Base-by-base conservation (phyloP, 164 flowering plant species). In the Tetracentron sinense region DNA sequence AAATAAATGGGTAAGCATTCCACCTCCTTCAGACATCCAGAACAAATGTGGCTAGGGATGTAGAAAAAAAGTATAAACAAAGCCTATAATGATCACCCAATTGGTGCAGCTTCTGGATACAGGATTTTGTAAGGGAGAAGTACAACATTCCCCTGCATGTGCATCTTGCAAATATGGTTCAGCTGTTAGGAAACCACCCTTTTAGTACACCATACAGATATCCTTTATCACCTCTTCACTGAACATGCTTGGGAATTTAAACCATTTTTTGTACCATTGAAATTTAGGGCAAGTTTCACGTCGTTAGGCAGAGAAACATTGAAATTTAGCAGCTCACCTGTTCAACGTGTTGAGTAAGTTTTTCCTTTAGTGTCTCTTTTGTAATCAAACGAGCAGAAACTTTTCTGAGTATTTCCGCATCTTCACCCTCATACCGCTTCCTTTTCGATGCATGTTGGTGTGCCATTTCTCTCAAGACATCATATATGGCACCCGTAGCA, bases 331-430 rank as follows among this genome's bases (percentile, higher is more conserved):
- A 52, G 42, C 60, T 57, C 27, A 93, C 98, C 92, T 93, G 83
- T 69, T 88, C 95, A 66, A 94, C 97, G 71, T 90, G 90, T 55
- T 86, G 82, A 54, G 85, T 79, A 42, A 91, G 96, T 78, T 85
- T 85, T 70, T 91, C 96, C 47, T 42, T 77, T 42, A 91, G 66
- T 8, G 78, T 79, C 30, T 80, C 85, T 76, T 79, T 75, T 38
- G 93, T 89, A 54, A 94, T 75, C 60, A 72, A 47, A 26, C 67
- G 65, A 60, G 64, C 70, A 25, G 89, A 72, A 22, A 91, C 86
- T 66, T 89, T 78, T 57, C 59, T 66, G 23, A 91, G 74, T 27
- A 94, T 42, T 62, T 88, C 89, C 33, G 83, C 81, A 60, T 86
- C 88, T 61, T 83, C 83, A 10, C 56, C 82, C 26, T 64, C 79